A percentile compares a stretch with the other conserved stretches of the same genome.
These are phyloP conservation scores for Galeopsis tetrahit DNA, from an alignment of 257 asterid genomes.

Conservation along the genomic window DNA sequence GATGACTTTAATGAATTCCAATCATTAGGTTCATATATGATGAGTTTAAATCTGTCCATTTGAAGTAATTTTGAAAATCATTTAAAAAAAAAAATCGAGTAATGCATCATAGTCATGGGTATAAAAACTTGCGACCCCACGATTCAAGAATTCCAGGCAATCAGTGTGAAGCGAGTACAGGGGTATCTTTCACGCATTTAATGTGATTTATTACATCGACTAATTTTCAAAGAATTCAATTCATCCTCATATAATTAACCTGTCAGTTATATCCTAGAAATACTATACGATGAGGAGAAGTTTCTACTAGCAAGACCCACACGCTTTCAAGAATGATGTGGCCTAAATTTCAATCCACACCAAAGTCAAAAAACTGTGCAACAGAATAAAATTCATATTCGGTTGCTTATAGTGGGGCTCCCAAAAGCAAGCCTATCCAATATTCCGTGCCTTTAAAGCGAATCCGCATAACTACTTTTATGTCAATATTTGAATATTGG, in stretches of 20 bases:
- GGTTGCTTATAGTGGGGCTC: neutral
- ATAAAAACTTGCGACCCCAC: neutral
- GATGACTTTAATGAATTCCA: too few relatives aligned
- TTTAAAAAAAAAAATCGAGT: neutral
- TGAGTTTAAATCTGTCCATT: neutral
- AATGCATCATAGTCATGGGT: neutral
- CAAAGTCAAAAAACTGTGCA: neutral
- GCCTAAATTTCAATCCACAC: neutral
- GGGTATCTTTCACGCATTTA: neutral
- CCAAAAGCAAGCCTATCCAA: constrained; percentile 1
- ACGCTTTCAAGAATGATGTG: neutral
- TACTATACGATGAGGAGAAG: neutral
- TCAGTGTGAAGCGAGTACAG: neutral
- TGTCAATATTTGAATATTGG: neutral
- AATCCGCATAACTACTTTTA: neutral
- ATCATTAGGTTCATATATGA: neutral
- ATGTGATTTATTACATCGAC: neutral
- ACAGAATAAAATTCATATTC: neutral
- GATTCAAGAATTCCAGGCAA: neutral
- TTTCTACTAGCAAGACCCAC: neutral
- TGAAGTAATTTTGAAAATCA: neutral
- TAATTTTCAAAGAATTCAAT: neutral
- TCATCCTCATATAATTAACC: neutral
- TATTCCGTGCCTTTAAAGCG: neutral
- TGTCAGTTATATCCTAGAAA: neutral